phyloP scores from a whole-genome alignment of 305 asterid genomes.

The Stenogyne calaminthoides region DNA sequence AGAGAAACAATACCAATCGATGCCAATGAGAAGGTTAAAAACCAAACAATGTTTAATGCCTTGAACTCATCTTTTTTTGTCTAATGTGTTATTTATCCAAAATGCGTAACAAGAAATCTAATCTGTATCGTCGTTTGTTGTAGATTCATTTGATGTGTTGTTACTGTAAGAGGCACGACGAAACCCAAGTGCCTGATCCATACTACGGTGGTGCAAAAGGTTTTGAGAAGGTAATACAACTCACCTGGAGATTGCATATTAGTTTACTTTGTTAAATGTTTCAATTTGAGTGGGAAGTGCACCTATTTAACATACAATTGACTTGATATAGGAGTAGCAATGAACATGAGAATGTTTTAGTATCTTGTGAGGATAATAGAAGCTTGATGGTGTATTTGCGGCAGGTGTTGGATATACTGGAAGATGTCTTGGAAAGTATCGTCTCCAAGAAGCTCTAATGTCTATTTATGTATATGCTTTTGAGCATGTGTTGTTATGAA shows the following conservation, averaged over 20 bases:
- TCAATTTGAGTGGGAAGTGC: background rate
- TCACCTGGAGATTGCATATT: background rate
- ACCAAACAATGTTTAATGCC: background rate
- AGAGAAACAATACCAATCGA: constrained; percentile 67
- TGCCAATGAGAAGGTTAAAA: constrained; percentile 64
- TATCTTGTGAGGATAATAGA: background rate
- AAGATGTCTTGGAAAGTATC: constrained; percentile 77
- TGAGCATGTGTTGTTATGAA: too few species aligned
- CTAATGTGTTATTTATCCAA: too few species aligned
- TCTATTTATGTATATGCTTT: too few species aligned
- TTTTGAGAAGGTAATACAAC: constrained; percentile 73
- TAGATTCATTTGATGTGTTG: constrained; percentile 85
- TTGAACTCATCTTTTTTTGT: too few species aligned
- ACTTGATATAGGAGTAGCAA: too few species aligned
- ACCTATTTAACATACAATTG: too few species aligned
- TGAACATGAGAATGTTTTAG: too few species aligned
- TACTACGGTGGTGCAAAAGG: constrained; percentile 88
- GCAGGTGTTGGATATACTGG: constrained; percentile 88
- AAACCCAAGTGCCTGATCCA: constrained; percentile 88
- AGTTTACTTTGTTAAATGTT: background rate
- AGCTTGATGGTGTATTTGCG: background rate
- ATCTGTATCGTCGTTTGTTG: background rate
- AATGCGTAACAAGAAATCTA: background rate
- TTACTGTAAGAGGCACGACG: constrained; percentile 79
- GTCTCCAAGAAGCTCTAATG: constrained; percentile 36